Evolutionary conservation across 1,284 basidiomycete species (phyloP), one percentile per base, ranked within the genome.

Genomic region (Mycena citricolor): DNA sequence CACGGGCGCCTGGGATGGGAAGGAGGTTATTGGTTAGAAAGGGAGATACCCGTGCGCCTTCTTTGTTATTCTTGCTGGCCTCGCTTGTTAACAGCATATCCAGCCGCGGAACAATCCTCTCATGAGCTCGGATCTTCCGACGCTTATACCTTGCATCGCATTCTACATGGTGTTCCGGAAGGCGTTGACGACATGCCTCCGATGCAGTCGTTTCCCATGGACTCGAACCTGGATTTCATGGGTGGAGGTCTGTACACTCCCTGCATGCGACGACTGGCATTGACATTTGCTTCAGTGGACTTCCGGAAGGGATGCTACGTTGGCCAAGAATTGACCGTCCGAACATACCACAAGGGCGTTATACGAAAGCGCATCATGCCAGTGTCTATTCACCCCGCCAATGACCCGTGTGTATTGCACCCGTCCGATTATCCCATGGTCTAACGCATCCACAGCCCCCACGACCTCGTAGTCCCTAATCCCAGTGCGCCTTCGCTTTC

Each of bases 221-320:
- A 99, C 55, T 92, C 87, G 17, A 94, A 94, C 62, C 69, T 98
- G 56, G 95, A 99, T 63, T 71, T 90, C 39, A 97, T 97, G 86
- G 88, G 91, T 47, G 95, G 83, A 60, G 69, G 92, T 94, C 58
- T 70, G 86, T 70, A 21, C 22, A 22, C 51, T 45, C 36, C 25
- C 44, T 40, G 28, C 21, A 17, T 8, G n/a, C 33, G 14, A 14
- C 32, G 42, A 43, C 28, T 42, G 37, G 45, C 21, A 47, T 32
- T 47, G 49, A 31, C 39, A 22, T 45, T 42, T 40, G 17, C 42
- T 49, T 14, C 57, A 94, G 94, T 99, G 57, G 94, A 98, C 65
- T 97, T 97, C 63, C 76, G 90, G 37, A 99, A 99, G 68, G 97
- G 97, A 5, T 99, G 97, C 64, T 99, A 98, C 61, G 84, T 99